phyloP scores from a whole-genome alignment of 305 asterid genomes.

The Fraxinus baroniana region DNA sequence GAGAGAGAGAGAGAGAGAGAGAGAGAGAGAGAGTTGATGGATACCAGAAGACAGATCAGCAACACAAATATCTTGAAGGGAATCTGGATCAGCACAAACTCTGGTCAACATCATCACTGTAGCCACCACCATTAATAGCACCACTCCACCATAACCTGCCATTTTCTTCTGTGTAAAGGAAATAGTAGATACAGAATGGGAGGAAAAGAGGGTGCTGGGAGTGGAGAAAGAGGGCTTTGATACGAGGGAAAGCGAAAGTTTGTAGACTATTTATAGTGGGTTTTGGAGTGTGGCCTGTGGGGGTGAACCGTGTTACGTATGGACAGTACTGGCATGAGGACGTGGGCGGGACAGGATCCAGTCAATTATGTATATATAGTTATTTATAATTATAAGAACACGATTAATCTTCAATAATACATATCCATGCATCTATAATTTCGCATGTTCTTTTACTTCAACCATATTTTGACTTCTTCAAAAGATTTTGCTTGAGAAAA shows the following conservation, averaged over 20 bases:
- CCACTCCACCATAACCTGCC: constrained; percentile 11
- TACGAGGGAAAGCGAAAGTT: background rate
- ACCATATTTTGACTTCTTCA: background rate
- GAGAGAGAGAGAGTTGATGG: background rate
- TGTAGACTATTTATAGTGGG: constrained; percentile 23
- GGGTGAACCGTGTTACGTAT: background rate
- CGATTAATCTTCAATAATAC: background rate
- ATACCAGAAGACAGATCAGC: constrained; percentile 44
- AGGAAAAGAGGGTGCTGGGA: background rate
- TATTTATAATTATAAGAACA: background rate
- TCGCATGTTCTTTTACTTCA: background rate
- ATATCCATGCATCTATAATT: background rate
- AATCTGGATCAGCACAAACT: constrained; percentile 47
- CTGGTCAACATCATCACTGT: constrained; percentile 16
- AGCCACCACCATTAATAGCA: constrained; percentile 15
- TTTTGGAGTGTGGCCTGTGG: background rate
- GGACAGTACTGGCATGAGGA: constrained; percentile 17
- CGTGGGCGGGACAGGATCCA: background rate
- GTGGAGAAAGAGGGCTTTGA: background rate
- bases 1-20: background rate
- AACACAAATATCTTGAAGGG: constrained; percentile 56
- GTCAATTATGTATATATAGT: background rate
- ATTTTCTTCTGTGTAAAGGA: background rate
- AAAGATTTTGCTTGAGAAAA: background rate
- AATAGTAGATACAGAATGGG: background rate